Conservation (phyloP, 2,329 filamentous ascomycete species). For the Trichophyton mentagrophytes region DNA sequence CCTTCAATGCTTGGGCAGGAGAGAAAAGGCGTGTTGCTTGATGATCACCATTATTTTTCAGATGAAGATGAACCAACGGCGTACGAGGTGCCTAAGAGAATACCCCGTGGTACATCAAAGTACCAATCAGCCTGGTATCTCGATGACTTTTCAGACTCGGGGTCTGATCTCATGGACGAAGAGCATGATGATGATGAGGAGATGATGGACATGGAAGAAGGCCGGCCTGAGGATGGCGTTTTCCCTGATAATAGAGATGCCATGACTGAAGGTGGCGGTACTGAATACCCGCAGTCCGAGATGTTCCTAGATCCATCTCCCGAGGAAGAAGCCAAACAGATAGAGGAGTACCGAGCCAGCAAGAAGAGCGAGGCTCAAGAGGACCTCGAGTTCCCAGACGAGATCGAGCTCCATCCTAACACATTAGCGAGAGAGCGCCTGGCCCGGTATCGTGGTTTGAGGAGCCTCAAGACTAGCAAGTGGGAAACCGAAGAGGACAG, state of each 20-base stretch:
- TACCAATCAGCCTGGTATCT: slow-evolving; percentile 95
- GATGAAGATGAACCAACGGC: slow-evolving; percentile 66
- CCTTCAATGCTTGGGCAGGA: slow-evolving; percentile 40
- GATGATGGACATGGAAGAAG: slow-evolving; percentile 40
- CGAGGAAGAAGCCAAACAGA: slow-evolving; percentile 70
- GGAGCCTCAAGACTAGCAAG: slow-evolving; percentile 72
- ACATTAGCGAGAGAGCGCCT: slow-evolving; percentile 76
- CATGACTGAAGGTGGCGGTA: slow-evolving; percentile 64
- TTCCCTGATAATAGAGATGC: slow-evolving; percentile 42
- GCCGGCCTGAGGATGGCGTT: slow-evolving; percentile 67
- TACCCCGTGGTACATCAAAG: slow-evolving; percentile 82
- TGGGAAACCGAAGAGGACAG: slow-evolving; percentile 86
- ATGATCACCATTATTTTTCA: slow-evolving; percentile 96
- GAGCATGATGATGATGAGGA: slow-evolving; percentile 49
- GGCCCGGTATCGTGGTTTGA: slow-evolving; percentile 76
- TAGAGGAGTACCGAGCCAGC: slow-evolving; percentile 67
- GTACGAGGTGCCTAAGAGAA: slow-evolving; percentile 51
- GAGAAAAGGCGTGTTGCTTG: slow-evolving; percentile 79
- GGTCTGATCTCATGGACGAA: slow-evolving; percentile 69
- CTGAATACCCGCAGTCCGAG: slow-evolving; percentile 88
- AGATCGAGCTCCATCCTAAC: slow-evolving; percentile 84
- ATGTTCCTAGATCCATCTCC: slow-evolving; percentile 70
- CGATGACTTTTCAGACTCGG: slow-evolving; percentile 66
- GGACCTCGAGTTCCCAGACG: slow-evolving; percentile 90
- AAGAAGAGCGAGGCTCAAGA: slow-evolving; percentile 73